Conservation (phyloP, 257 asterid species). For the Coffea canephora region DNA sequence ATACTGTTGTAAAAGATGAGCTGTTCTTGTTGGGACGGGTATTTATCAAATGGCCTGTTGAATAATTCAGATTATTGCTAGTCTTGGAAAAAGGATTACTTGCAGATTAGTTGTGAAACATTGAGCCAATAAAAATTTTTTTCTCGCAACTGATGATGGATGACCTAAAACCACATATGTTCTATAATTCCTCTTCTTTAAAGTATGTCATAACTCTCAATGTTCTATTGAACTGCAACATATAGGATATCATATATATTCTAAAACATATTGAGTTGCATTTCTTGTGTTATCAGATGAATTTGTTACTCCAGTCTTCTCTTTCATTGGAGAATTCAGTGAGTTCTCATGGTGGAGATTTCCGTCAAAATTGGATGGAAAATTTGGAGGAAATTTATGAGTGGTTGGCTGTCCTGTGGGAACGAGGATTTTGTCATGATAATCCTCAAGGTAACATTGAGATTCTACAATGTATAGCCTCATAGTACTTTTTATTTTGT, state of each 20-base stretch:
- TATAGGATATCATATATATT: not conserved
- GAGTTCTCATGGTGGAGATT: conserved; percentile 36
- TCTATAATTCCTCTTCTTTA: not conserved
- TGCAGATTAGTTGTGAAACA: no score
- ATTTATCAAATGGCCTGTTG: not conserved
- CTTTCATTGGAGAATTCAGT: conserved; percentile 37
- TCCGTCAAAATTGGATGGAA: conserved; percentile 45
- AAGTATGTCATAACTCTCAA: not conserved
- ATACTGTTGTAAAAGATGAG: not conserved
- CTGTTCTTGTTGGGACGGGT: not conserved
- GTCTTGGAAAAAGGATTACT: not conserved
- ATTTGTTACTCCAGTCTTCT: conserved; percentile 61
- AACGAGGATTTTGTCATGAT: conserved; percentile 89
- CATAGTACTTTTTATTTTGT: not conserved
- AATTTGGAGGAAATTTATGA: conserved; percentile 55
- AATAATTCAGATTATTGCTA: not conserved
- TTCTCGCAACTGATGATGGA: not conserved
- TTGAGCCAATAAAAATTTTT: not conserved
- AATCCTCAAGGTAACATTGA: conserved; percentile 76
- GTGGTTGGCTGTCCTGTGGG: conserved; percentile 88
- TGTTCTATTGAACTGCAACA: not conserved
- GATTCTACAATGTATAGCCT: not conserved
- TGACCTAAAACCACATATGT: not conserved
- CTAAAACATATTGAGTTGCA: not conserved
- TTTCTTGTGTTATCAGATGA: conserved; percentile 49